A percentile compares a stretch with the other conserved stretches of the same genome.
Evolutionary conservation across 345 rosid species (phyloP).

Genomic region (Microcos paniculata): DNA sequence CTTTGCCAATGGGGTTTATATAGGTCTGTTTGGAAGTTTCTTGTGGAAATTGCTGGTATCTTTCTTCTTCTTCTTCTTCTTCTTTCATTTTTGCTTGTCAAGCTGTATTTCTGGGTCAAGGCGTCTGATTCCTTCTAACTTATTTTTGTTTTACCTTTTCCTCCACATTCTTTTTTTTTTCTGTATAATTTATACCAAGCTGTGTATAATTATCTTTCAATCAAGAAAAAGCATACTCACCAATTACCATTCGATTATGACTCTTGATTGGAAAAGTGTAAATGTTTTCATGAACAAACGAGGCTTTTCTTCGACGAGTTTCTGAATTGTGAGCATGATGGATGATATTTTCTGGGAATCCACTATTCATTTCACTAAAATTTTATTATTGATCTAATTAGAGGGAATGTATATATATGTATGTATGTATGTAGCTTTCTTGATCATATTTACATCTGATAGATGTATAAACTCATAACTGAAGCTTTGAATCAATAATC

Average conservation of each 20-base stretch:
- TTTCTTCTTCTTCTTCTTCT: not conserved
- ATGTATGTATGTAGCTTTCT: too few species aligned
- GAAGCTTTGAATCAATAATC: too few species aligned
- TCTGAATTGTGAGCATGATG: too few species aligned
- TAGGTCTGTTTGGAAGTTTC: not conserved
- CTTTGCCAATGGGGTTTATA: not conserved
- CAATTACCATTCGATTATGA: slow-evolving; percentile 1
- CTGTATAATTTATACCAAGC: slow-evolving; percentile 1
- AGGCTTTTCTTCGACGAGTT: too few species aligned
- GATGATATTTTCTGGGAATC: too few species aligned
- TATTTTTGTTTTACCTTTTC: not conserved
- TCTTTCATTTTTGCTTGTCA: too few species aligned
- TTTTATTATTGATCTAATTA: too few species aligned
- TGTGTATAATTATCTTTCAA: slow-evolving; percentile 13
- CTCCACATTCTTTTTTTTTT: not conserved
- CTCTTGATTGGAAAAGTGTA: not conserved
- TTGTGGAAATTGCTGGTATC: not conserved
- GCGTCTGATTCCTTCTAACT: not conserved
- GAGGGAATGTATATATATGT: too few species aligned
- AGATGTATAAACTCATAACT: too few species aligned
- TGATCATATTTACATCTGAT: too few species aligned
- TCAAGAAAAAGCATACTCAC: not conserved
- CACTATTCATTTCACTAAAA: too few species aligned
- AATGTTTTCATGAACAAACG: not conserved
- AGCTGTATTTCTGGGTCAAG: slow-evolving; percentile 3